Evolutionary conservation across 208 protist species (phyloP), one percentile per base, ranked within the genome.

Genomic region (Wallacemonas sp.): DNA sequence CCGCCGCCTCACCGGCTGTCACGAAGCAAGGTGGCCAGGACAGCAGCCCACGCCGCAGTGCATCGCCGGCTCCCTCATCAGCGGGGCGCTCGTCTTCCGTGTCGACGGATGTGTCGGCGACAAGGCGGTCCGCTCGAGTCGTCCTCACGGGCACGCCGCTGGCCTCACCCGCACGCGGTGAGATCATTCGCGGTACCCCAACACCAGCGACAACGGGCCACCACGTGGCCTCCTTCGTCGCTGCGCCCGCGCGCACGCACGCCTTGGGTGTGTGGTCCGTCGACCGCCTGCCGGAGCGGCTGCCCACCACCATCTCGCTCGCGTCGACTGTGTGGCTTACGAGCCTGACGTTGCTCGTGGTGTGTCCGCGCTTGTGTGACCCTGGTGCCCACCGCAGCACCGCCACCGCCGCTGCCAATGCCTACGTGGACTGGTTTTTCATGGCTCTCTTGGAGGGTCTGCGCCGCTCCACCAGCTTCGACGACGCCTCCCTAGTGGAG

Each of bases 401-500:
- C 9, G 32, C 21, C 30, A 15, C 30, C 6, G 50, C 50, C 3
- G 32, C 29, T 6, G 50, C 50, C 9, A 1, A 38, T 8, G 50
- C 50, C 3, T 57, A 26, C 24, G 50, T 27, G n/a, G 50, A 57
- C n/a, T 57, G 50, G 50, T 57, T 57, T 37, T 4, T 27, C n/a
- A 19, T 4, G 26, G 50, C 50, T 8, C 50, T 57, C 12, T 26
- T 37, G 12, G 19, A 33, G 19, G 50, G 30, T 26, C 50, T 57
- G 24, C n/a, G 9, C n/a, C 50, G 50, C 5, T 24, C n/a, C 41
- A 46, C 24, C 41, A 6, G 19, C 41, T 12, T 12, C 24, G 19
- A n/a, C 41, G 17, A 19, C 41, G 17, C 17, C 19, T 6, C 6
- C 15, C 19, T 26, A 5, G 15, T 21, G 9, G 41, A 12, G 41